Base-by-base conservation (phyloP, 2,329 filamentous ascomycete genomes). In the Ambrosiella xylebori region DNA sequence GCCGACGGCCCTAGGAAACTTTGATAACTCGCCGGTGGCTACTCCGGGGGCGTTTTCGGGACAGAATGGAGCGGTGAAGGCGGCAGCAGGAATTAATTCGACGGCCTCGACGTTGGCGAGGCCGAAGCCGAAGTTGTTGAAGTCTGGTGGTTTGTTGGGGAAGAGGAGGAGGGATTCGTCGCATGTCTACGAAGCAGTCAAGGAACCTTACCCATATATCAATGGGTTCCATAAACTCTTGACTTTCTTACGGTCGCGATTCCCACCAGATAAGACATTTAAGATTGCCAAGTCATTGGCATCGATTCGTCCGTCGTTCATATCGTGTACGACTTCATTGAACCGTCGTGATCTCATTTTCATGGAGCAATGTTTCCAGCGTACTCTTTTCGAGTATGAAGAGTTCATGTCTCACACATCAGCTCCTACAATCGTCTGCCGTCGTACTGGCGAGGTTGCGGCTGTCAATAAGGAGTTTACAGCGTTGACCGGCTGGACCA, bases 301-400 rank as follows among this genome's bases (percentile, higher is more conserved):
- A 6, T 88, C 86, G 50, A 95, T 96, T 64, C 84, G 93, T 7
- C 91, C 93, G 1, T 93, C 89, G 0, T 93, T 98, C 67, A 91
- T 97, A 62, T 84, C 89, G 9, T 94, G 88, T 62, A 95, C 88
- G 17, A 86, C 87, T 65, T 89, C 88, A n/a, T 74, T 97, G 61
- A 90, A 88, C 63, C 77, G 84, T 15, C 85, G 93, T 65, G 93
- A 98, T 69, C 75, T 97, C 36, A 83, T 98, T 19, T 96, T 97
- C 69, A 95, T 95, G 86, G 93, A 98, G 69, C 95, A 95, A 71
- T 94, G 87, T 65, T 88, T 97, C 67, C 93, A 98, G 70, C 81
- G 93, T 41, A 94, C 88, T 0, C 75, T 97, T 9, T 88, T 89
- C 66, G 89, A 95, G 67, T 94, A 95, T 65, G 88, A 97, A 67